These are phyloP conservation scores for Fusarium sp. DNA, from an alignment of 2,329 filamentous ascomycete genomes.

Conservation along the genomic window DNA sequence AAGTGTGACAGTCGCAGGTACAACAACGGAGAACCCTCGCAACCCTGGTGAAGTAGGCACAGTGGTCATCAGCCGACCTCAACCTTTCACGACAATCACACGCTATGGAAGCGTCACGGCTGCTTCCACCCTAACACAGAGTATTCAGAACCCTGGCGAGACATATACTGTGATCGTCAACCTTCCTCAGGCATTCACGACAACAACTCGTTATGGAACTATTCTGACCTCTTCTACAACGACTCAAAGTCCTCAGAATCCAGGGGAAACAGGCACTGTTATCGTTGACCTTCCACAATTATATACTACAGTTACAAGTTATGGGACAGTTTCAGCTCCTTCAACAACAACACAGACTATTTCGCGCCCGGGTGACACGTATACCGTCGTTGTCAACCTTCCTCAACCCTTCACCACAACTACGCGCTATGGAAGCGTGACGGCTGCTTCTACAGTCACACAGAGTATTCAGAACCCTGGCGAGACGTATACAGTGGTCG, in stretches of 20 bases:
- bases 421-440: not conserved
- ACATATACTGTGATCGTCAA: slow-evolving; percentile 10
- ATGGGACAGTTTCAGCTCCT: not conserved
- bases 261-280: not conserved
- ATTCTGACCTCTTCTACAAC: not conserved
- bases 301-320: not conserved
- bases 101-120: not conserved
- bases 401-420: slow-evolving; percentile 5
- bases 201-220: not conserved
- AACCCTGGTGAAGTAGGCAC: not conserved
- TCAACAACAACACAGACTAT: not conserved
- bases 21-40: not conserved
- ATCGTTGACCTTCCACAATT: not conserved
- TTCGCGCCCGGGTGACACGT: not conserved
- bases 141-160: not conserved
- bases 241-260: not conserved
- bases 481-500: slow-evolving; percentile 1
- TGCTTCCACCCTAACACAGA: not conserved
- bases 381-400: slow-evolving; percentile 4
- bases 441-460: not conserved
- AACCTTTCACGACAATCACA: not conserved
- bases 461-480: not conserved
- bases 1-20: not conserved
- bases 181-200: slow-evolving; percentile 1
- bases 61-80: not conserved